phyloP scores from a whole-genome alignment of 495 filamentous ascomycete genomes.

The Lichenothelia convexa region DNA sequence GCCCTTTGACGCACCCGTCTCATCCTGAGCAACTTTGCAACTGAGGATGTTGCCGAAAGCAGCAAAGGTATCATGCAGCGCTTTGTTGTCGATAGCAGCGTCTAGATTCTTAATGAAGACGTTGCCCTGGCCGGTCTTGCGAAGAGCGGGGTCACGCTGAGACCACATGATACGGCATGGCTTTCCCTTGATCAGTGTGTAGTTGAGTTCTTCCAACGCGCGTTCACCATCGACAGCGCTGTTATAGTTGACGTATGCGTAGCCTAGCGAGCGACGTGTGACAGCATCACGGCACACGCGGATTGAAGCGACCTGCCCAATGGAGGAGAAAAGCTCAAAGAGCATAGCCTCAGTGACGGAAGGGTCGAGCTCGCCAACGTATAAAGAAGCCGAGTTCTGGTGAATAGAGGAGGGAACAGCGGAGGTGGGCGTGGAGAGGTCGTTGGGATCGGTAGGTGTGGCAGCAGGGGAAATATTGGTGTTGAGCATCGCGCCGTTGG shows the following conservation, averaged over 20 bases:
- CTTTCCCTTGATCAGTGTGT: slow-evolving; percentile 96
- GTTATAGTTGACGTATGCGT: slow-evolving; percentile 99
- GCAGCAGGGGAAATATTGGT: slow-evolving; percentile 39
- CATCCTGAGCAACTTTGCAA: slow-evolving; percentile 98
- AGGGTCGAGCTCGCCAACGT: slow-evolving; percentile 94
- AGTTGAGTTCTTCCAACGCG: slow-evolving; percentile 97
- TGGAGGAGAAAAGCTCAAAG: slow-evolving; percentile 99
- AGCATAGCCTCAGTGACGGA: slow-evolving; percentile 99
- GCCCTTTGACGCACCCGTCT: slow-evolving; percentile 87
- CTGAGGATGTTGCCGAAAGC: slow-evolving; percentile 98
- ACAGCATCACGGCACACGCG: slow-evolving; percentile 99
- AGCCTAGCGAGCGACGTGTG: slow-evolving; percentile 94
- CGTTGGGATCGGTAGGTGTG: slow-evolving; percentile 37
- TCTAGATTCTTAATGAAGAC: slow-evolving; percentile 99
- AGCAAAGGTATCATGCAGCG: slow-evolving; percentile 97
- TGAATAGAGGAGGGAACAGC: slow-evolving; percentile 51
- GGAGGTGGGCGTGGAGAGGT: slow-evolving; percentile 52
- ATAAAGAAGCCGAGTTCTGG: slow-evolving; percentile 88
- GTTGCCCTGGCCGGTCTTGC: slow-evolving; percentile 98
- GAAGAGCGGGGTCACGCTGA: slow-evolving; percentile 94
- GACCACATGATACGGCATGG: slow-evolving; percentile 99
- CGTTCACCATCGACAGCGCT: slow-evolving; percentile 90
- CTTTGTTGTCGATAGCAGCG: slow-evolving; percentile 98
- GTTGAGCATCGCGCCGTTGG: slow-evolving; percentile 45
- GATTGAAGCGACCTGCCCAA: slow-evolving; percentile 96